phyloP scores from a whole-genome alignment of 495 filamentous ascomycete species.

The Penicillium crystallinum region DNA sequence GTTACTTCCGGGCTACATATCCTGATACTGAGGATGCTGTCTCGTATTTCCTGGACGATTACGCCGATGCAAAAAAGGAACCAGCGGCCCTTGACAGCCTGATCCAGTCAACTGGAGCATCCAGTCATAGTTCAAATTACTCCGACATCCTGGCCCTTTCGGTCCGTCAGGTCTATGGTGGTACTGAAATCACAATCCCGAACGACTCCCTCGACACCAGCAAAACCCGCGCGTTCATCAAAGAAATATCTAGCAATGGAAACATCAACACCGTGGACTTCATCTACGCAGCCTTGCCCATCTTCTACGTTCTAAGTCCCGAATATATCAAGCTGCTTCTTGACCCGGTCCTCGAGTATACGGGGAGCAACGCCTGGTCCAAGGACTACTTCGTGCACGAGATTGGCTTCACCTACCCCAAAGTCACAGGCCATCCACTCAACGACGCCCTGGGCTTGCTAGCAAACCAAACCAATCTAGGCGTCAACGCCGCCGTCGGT shows the following conservation, averaged over 20 bases:
- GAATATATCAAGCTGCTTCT: conserved; percentile 73
- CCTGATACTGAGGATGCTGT: no score
- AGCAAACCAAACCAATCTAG: no score
- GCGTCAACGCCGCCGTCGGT: no score
- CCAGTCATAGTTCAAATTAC: conserved; percentile 64
- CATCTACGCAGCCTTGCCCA: conserved; percentile 83
- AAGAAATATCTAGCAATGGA: conserved; percentile 89
- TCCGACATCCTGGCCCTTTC: conserved; percentile 74
- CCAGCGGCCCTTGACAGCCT: conserved; percentile 31
- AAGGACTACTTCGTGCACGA: conserved; percentile 89
- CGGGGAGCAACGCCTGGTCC: conserved; percentile 77
- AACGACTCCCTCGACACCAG: no score
- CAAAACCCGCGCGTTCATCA: conserved; percentile 77
- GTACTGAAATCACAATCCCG: conserved; percentile 77
- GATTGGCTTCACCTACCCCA: conserved; percentile 77
- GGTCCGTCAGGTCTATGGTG: conserved; percentile 78
- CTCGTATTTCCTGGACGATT: no score
- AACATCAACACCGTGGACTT: conserved; percentile 94
- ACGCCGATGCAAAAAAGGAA: no score
- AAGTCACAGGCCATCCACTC: conserved; percentile 89
- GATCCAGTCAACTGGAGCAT: conserved; percentile 42
- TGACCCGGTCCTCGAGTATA: conserved; percentile 80
- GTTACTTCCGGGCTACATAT: no score
- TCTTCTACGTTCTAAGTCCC: conserved; percentile 87
- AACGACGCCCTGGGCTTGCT: no score